Evolutionary conservation across 148 eudicot species (phyloP), one percentile per base, ranked within the genome.

Genomic region (Rhododendron simsii): DNA sequence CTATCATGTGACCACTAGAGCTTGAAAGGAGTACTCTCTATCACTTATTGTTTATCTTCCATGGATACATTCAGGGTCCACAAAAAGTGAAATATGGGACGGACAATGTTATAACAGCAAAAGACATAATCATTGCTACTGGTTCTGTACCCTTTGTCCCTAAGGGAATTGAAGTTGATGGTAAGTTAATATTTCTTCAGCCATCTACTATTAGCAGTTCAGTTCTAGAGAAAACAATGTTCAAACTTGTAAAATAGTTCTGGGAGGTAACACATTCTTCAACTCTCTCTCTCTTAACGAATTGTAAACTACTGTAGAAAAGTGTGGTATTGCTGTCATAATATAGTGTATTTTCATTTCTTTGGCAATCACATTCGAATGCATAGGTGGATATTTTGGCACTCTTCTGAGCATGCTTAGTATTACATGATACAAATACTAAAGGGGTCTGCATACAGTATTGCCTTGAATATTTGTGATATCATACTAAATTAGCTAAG

Each of bases 91-190:
- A 86, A 76, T 86, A 55, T 59, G 88, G 88, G 35, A 78, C 81
- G 2, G 91, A 92, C 77, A 92, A 85, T 86, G 88, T 93, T 47
- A 90, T 95, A 86, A 95, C 95, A 30, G 98, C 99, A 78, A 97
- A 93, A 90, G 98, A 97, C 88, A 93, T 95, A 83, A 94, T 97
- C 86, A 93, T 97, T 90, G 99, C 99, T 47, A 97, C 99, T 78
- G 99, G 99, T 86, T 97, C 99, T 83, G 94, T 93, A 81, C 99
- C 99, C 53, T 86, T 92, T 84, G 99, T 97, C 53, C 99, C 99
- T 44, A 97, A 93, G 90, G 99, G 99, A 91, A 95, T 97, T 84
- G 99, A 97, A 92, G 93, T 95, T 87, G 99, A 97, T 93, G 99
- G 99, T 95, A 91, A 90, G 86, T 88, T 82, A 83, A 79, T 83